Evolutionary conservation across 768 basidiomycete species (phyloP).

Genomic region (Hebeloma cylindrosporum): DNA sequence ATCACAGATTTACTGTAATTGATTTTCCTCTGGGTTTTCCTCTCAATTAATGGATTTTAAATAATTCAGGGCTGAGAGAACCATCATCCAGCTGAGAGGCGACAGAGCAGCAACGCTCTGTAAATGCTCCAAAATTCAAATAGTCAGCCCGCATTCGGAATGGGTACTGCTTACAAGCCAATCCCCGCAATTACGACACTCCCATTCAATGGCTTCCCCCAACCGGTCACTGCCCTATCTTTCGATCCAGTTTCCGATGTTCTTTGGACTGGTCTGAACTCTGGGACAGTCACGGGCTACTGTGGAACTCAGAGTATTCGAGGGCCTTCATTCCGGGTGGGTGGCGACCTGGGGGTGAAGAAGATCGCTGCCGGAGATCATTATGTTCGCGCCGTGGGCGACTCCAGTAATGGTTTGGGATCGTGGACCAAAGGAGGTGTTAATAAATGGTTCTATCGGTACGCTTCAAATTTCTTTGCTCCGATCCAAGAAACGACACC

Average conservation of each 20-base stretch:
- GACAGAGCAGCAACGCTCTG: too few relatives aligned
- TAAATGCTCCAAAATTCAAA: too few relatives aligned
- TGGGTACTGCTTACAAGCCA: constrained; percentile 23
- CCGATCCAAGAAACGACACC: constrained; percentile 1
- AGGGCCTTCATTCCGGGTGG: constrained; percentile 74
- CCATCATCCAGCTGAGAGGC: too few relatives aligned
- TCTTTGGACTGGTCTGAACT: constrained; percentile 79
- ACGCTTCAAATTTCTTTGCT: constrained; percentile 23
- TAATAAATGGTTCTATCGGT: constrained; percentile 83
- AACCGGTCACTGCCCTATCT: constrained; percentile 71
- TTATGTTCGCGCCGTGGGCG: constrained; percentile 65
- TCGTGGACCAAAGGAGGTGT: constrained; percentile 83
- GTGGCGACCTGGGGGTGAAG: constrained; percentile 65
- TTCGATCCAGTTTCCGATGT: constrained; percentile 93
- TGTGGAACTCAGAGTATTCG: constrained; percentile 62
- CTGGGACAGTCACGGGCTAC: constrained; percentile 69
- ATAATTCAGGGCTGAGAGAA: too few relatives aligned
- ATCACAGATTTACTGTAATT: too few relatives aligned
- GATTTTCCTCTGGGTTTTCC: too few relatives aligned
- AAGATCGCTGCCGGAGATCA: constrained; percentile 79
- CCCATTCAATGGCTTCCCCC: constrained; percentile 31
- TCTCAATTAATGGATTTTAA: too few relatives aligned
- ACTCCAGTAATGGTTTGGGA: constrained; percentile 65
- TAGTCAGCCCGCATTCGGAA: background rate
- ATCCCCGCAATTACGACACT: constrained; percentile 22